Evolutionary conservation across 495 filamentous ascomycete genomes (phyloP).

Genomic region (Daldinia bambusicola): DNA sequence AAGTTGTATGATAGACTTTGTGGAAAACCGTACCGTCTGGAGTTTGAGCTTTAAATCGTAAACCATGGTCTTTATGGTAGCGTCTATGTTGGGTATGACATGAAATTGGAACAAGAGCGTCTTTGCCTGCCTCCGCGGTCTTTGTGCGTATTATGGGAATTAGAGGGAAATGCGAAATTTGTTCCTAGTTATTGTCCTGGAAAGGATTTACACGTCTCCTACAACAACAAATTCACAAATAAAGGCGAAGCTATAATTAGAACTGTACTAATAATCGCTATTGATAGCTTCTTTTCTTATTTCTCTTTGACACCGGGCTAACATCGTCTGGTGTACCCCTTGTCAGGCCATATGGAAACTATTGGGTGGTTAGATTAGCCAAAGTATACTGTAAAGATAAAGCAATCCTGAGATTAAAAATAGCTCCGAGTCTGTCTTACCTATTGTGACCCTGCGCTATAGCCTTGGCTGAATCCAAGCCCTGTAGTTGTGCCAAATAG

Average conservation of each 20-base stretch:
- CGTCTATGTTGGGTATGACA: not conserved
- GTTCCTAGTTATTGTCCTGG: not conserved
- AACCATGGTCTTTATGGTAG: not conserved
- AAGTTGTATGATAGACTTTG: not conserved
- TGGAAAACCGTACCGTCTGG: not conserved
- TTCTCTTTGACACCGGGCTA: not conserved
- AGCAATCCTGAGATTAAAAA: not conserved
- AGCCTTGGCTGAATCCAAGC: not conserved
- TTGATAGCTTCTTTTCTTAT: not conserved
- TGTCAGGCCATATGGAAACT: not conserved
- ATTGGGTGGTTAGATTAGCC: not conserved
- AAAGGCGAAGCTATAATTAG: not conserved
- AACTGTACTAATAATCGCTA: not conserved
- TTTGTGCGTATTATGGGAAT: not conserved
- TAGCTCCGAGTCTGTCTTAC: not conserved
- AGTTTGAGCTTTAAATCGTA: not conserved
- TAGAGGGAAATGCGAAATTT: too few species aligned
- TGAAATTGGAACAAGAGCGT: not conserved
- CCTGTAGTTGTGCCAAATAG: not conserved
- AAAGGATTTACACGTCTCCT: not conserved
- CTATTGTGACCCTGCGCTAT: not conserved
- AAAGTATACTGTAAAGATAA: not conserved
- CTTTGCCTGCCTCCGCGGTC: not conserved
- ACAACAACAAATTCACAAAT: not conserved
- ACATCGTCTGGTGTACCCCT: too few species aligned